Evolutionary conservation across 2,329 filamentous ascomycete species (phyloP).

Genomic region (Coniochaeta sp.): DNA sequence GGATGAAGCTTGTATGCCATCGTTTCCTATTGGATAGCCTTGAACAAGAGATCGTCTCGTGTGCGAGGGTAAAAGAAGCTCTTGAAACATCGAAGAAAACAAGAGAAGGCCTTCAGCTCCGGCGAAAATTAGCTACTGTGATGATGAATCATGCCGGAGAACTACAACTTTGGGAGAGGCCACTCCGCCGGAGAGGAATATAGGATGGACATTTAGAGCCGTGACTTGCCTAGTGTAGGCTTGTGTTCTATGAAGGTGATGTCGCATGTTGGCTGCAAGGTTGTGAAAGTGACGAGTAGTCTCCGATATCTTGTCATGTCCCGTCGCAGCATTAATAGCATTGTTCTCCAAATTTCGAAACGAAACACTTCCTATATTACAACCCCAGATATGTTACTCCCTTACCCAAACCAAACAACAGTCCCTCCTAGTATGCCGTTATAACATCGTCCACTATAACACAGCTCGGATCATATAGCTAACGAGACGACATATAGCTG

Average conservation of each 20-base stretch:
- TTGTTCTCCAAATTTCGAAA: background rate
- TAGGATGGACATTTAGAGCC: too few relatives aligned
- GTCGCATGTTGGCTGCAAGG: background rate
- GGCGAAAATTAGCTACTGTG: too few relatives aligned
- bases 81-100: background rate
- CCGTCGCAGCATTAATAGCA: background rate
- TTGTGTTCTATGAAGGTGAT: background rate
- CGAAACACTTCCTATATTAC: background rate
- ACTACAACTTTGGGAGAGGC: too few relatives aligned
- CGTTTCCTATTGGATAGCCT: background rate
- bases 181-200: too few relatives aligned
- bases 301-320: background rate
- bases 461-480: background rate
- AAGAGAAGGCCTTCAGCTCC: background rate
- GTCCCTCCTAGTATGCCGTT: background rate
- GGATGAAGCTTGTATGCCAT: background rate
- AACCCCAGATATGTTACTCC: background rate
- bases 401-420: background rate
- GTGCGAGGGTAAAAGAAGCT: background rate
- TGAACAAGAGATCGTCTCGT: background rate
- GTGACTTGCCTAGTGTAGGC: too few relatives aligned
- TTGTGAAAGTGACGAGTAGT: background rate
- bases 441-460: background rate
- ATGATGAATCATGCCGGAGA: background rate
- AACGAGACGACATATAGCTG: background rate